Conservation (phyloP, 148 eudicot genomes). For the Pouteria glomerata region DNA sequence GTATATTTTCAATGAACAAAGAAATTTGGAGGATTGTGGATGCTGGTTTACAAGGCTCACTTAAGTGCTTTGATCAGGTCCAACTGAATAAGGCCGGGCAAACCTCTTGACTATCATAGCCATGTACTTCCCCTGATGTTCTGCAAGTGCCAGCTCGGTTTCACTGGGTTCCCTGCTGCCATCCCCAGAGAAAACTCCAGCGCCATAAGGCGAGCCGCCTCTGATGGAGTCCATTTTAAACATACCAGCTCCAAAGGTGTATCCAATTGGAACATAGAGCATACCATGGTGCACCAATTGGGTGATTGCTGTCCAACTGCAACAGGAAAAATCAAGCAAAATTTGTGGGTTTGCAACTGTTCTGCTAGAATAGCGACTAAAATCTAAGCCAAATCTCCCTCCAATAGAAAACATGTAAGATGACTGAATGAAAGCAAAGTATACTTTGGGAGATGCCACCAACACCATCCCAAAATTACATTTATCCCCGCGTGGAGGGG, state of each 20-base stretch:
- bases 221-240: conserved; percentile 53
- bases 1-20: not conserved
- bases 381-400: not conserved
- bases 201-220: conserved; percentile 80
- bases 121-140: conserved; percentile 76
- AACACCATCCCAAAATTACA: not conserved
- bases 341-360: not conserved
- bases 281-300: conserved; percentile 79
- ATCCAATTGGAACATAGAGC: conserved; percentile 74
- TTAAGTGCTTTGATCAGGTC: not conserved
- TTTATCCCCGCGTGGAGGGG: no score
- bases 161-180: conserved; percentile 57
- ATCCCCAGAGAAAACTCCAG: conserved; percentile 72
- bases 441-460: not conserved
- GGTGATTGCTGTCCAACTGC: conserved; percentile 43
- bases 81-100: conserved; percentile 20
- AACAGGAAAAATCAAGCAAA: not conserved
- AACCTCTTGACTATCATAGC: conserved; percentile 56
- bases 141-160: conserved; percentile 55
- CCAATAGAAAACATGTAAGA: not conserved
- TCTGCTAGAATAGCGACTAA: not conserved
- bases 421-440: not conserved
- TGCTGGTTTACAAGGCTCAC: not conserved
- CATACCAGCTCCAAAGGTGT: conserved; percentile 81
- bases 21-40: not conserved